These are phyloP conservation scores for Cystofilobasidium bisporidii DNA, from an alignment of 768 basidiomycete genomes.

Conservation along the genomic window DNA sequence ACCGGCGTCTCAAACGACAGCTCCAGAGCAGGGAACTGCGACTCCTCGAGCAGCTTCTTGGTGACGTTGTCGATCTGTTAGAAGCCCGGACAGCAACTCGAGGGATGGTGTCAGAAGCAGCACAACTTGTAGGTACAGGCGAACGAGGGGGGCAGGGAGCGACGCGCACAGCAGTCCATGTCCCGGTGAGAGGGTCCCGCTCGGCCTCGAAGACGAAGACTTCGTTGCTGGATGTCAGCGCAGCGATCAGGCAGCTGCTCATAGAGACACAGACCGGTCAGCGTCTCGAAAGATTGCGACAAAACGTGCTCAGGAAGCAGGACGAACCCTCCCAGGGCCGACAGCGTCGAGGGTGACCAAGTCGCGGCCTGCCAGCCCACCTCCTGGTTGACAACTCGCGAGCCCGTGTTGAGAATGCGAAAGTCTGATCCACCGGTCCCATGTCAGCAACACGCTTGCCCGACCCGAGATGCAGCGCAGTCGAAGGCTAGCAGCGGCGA, in stretches of 20 bases:
- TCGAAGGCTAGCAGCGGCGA: background rate
- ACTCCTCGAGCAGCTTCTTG: background rate
- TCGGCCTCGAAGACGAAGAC: conserved; percentile 2
- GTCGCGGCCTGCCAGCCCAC: background rate
- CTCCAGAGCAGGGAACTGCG: background rate
- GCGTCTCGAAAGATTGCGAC: background rate
- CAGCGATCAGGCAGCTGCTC: conserved; percentile 1
- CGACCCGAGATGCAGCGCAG: too few relatives aligned
- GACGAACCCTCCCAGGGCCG: conserved; percentile 3
- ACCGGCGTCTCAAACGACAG: background rate
- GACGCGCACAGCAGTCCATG: background rate
- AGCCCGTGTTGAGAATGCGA: background rate
- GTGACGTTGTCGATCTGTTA: conserved; percentile 1
- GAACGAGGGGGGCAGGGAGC: background rate
- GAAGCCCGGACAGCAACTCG: too few relatives aligned
- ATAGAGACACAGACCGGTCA: background rate
- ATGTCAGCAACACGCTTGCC: too few relatives aligned
- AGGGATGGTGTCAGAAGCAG: background rate
- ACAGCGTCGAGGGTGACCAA: background rate
- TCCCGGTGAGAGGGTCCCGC: background rate
- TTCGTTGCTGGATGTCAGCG: background rate
- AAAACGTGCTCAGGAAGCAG: too few relatives aligned
- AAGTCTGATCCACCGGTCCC: too few relatives aligned
- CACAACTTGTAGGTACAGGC: too few relatives aligned
- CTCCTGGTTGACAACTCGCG: background rate